Conservation (phyloP, 1,284 basidiomycete species). For the Boletus hoseneyae region DNA sequence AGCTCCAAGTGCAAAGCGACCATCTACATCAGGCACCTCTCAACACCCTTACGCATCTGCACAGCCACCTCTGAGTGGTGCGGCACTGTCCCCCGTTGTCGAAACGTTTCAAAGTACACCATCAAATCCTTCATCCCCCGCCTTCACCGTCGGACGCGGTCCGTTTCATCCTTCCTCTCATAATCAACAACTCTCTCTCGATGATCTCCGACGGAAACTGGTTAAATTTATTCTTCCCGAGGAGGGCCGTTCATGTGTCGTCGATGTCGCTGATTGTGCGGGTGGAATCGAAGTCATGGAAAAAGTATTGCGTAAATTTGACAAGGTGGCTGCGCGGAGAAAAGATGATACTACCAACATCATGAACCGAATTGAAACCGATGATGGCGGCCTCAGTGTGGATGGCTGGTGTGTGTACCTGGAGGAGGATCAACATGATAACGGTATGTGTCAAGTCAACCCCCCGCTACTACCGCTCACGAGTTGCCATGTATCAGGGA, state of each 20-base stretch:
- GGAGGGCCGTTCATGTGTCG: conserved; percentile 68
- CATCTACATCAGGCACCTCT: conserved; percentile 35
- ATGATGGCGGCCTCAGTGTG: conserved; percentile 67
- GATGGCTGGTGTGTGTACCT: conserved; percentile 88
- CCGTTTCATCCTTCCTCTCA: conserved; percentile 51
- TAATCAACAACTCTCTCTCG: conserved; percentile 53
- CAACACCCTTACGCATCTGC: conserved; percentile 53
- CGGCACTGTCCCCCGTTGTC: conserved; percentile 65
- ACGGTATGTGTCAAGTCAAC: conserved; percentile 41
- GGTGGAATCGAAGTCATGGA: conserved; percentile 84
- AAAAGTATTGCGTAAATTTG: conserved; percentile 84
- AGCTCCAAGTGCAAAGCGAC: conserved; percentile 37
- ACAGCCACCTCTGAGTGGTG: conserved; percentile 35
- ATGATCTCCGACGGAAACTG: conserved; percentile 75
- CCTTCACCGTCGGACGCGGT: conserved; percentile 53
- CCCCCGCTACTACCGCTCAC: neutral
- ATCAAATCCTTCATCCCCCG: conserved; percentile 45
- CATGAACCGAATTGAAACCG: conserved; percentile 51
- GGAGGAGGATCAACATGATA: conserved; percentile 57
- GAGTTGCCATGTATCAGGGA: conserved; percentile 39
- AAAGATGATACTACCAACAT: conserved; percentile 44
- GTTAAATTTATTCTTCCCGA: conserved; percentile 86
- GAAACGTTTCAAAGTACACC: conserved; percentile 51
- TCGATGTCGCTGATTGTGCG: conserved; percentile 76
- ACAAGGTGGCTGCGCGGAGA: conserved; percentile 56